A percentile compares a stretch with the other conserved stretches of the same genome.
Evolutionary conservation across 208 protist genomes (phyloP).

Genomic region (Plasmodiophora brassicae): DNA sequence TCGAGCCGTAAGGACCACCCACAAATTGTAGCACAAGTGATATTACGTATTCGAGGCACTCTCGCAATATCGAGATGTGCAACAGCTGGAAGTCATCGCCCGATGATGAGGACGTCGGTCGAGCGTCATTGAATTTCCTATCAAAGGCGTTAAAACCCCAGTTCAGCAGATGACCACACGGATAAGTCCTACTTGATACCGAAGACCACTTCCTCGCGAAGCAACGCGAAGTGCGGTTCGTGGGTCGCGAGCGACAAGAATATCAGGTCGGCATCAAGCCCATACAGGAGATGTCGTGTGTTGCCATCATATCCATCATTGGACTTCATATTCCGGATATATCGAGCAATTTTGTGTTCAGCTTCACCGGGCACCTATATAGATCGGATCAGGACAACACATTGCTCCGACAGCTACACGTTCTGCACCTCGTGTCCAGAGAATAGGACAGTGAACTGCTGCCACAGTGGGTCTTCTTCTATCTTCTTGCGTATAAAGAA

Average conservation of each 20-base stretch:
- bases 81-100: constrained; percentile 61
- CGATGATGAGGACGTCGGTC: background rate
- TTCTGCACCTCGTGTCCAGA: constrained; percentile 21
- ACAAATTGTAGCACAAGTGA: background rate
- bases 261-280: constrained; percentile 98
- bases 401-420: too few species aligned
- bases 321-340: constrained; percentile 84
- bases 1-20: background rate
- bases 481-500: background rate
- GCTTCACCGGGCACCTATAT: constrained; percentile 85
- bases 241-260: constrained; percentile 95
- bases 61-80: constrained; percentile 58
- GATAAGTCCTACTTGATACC: background rate
- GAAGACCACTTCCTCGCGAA: constrained; percentile 87
- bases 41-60: constrained; percentile 58
- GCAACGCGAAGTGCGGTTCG: constrained; percentile 91
- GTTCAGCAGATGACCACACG: background rate
- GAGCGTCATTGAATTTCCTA: constrained; percentile 5
- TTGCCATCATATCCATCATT: constrained; percentile 82
- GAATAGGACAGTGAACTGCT: constrained; percentile 7
- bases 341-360: constrained; percentile 99
- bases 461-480: background rate
- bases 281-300: constrained; percentile 94
- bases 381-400: too few species aligned
- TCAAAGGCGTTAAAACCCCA: background rate